Conservation (phyloP, 352 stramenopile genomes). For the Phytopythium litorale region DNA sequence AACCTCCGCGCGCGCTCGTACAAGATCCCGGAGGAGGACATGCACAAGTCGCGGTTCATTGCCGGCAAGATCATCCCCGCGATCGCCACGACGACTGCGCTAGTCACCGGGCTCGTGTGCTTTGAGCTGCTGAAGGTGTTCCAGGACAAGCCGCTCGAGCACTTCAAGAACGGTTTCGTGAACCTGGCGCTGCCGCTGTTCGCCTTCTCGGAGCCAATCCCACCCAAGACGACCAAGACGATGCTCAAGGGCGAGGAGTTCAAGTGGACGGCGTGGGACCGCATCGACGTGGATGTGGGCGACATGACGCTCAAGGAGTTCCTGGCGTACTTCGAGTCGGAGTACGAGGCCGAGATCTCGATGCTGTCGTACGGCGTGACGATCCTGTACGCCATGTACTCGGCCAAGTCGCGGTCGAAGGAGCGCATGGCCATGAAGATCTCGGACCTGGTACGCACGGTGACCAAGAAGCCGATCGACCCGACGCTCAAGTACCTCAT, state of each 20-base stretch:
- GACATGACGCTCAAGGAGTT: conserved; percentile 97
- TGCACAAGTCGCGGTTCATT: conserved; percentile 98
- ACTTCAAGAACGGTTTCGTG: conserved; percentile 98
- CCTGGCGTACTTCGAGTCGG: conserved; percentile 92
- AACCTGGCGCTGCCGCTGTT: conserved; percentile 99
- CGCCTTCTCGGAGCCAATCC: conserved; percentile 95
- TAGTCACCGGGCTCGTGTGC: conserved; percentile 98
- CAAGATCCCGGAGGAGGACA: conserved; percentile 96
- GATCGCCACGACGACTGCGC: conserved; percentile 98
- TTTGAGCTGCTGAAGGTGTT: conserved; percentile 98
- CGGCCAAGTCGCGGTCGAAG: conserved; percentile 81
- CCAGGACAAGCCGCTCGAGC: conserved; percentile 88
- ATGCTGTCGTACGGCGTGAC: conserved; percentile 98
- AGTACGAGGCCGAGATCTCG: conserved; percentile 96
- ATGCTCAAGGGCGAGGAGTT: conserved; percentile 95
- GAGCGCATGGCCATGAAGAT: conserved; percentile 98
- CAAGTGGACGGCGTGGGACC: conserved; percentile 98
- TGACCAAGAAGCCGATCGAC: conserved; percentile 96
- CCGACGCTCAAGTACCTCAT: conserved; percentile 95
- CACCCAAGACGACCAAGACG: conserved; percentile 90
- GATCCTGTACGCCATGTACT: conserved; percentile 90
- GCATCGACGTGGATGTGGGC: conserved; percentile 93
- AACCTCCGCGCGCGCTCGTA: conserved; percentile 98
- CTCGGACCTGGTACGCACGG: conserved; percentile 92
- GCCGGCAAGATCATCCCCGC: conserved; percentile 99